Evolutionary conservation across 2,329 filamentous ascomycete genomes (phyloP).

Genomic region (Aspergillus sp.): DNA sequence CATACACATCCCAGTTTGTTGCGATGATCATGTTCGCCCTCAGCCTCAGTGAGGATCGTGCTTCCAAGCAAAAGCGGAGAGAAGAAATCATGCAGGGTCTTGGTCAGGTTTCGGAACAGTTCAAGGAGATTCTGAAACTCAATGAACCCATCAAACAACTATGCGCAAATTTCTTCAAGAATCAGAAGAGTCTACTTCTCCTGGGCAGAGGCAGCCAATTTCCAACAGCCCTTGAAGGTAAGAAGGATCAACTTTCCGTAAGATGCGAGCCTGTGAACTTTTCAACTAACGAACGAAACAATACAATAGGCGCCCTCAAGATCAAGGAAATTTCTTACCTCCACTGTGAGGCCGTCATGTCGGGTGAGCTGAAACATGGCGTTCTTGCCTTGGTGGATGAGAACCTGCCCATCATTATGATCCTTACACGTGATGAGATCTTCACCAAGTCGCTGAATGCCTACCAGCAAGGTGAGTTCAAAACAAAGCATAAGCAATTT

Average conservation of each 20-base stretch:
- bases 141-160: constrained; percentile 93
- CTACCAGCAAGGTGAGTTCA: constrained; percentile 80
- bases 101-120: constrained; percentile 79
- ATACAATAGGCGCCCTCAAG: constrained; percentile 69
- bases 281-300: constrained; percentile 6
- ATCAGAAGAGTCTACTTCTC: constrained; percentile 93
- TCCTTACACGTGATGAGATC: constrained; percentile 89
- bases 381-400: constrained; percentile 96
- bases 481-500: background rate
- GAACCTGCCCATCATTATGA: constrained; percentile 99
- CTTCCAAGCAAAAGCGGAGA: constrained; percentile 85
- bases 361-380: constrained; percentile 98
- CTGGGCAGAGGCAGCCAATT: constrained; percentile 94
- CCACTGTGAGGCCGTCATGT: constrained; percentile 99
- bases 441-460: constrained; percentile 99
- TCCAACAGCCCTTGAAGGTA: constrained; percentile 85
- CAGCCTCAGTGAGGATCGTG: constrained; percentile 91
- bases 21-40: constrained; percentile 99
- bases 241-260: constrained; percentile 9
- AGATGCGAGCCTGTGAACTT: too few species aligned
- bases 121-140: constrained; percentile 84
- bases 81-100: constrained; percentile 97
- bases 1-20: constrained; percentile 98
- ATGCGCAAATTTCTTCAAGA: constrained; percentile 86
- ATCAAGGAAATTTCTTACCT: constrained; percentile 99